These are phyloP conservation scores for Davidsoniella neocaledoniae DNA, from an alignment of 2,329 filamentous ascomycete species.

Conservation along the genomic window DNA sequence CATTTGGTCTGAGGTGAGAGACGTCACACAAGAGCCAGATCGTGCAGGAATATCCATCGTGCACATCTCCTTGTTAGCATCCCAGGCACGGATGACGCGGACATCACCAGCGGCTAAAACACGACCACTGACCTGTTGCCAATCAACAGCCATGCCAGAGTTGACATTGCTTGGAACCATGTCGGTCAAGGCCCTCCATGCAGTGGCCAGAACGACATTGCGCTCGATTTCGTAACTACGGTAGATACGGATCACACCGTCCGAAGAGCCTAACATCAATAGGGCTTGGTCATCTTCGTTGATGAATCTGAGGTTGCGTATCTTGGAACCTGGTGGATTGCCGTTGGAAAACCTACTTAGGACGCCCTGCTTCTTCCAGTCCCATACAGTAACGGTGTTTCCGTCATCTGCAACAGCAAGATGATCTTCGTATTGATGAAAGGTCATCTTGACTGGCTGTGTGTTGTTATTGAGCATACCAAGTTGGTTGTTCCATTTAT, in stretches of 20 bases:
- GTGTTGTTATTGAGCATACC: constrained; percentile 77
- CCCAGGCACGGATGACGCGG: constrained; percentile 90
- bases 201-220: constrained; percentile 68
- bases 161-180: constrained; percentile 89
- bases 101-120: constrained; percentile 94
- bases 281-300: constrained; percentile 96
- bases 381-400: constrained; percentile 83
- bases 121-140: constrained; percentile 94
- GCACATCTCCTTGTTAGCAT: constrained; percentile 83
- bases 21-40: constrained; percentile 89
- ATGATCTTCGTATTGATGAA: constrained; percentile 96
- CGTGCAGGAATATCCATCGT: constrained; percentile 86
- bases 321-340: constrained; percentile 77
- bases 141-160: constrained; percentile 92
- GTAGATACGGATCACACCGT: constrained; percentile 87
- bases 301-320: constrained; percentile 92
- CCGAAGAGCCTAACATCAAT: constrained; percentile 85
- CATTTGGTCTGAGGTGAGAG: constrained; percentile 91
- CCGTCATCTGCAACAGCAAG: constrained; percentile 84
- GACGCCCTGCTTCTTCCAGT: constrained; percentile 65
- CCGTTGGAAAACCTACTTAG: constrained; percentile 84
- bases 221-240: constrained; percentile 70
- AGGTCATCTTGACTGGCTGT: constrained; percentile 83
- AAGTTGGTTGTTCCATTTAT: constrained; percentile 71
- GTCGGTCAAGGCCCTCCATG: constrained; percentile 84